These are phyloP conservation scores for Thamnidium elegans DNA, from an alignment of 192 early-diverging fungal genomes.

Conservation along the genomic window DNA sequence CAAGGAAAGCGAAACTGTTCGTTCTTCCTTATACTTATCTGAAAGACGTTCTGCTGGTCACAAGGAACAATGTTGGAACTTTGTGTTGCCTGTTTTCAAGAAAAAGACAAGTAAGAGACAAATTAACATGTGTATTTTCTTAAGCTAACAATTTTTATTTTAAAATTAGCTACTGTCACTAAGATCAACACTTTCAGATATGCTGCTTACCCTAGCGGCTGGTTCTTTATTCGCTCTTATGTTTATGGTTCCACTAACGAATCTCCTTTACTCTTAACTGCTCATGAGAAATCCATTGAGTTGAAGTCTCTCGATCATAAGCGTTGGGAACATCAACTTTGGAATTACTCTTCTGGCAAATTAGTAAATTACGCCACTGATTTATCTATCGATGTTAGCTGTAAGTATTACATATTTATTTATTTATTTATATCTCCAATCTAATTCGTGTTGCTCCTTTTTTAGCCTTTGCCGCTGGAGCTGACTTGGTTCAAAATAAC, in stretches of 20 bases:
- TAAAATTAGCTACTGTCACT: conserved; percentile 11
- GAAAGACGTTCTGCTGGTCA: not conserved
- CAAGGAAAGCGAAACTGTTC: conserved; percentile 18
- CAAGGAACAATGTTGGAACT: conserved; percentile 34
- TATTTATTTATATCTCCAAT: not conserved
- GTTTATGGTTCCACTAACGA: conserved; percentile 13
- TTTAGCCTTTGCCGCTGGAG: conserved; percentile 14
- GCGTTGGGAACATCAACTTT: conserved; percentile 27
- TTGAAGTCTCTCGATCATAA: conserved; percentile 10
- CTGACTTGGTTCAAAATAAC: conserved; percentile 17
- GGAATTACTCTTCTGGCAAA: conserved; percentile 23
- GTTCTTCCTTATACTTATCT: conserved; percentile 17
- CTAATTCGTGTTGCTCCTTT: conserved; percentile 5
- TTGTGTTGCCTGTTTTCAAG: conserved; percentile 36
- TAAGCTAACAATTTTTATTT: not conserved
- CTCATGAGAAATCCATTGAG: conserved; percentile 3
- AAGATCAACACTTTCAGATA: conserved; percentile 21
- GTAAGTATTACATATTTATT: conserved; percentile 14
- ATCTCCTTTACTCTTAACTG: conserved; percentile 21
- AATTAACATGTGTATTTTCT: not conserved
- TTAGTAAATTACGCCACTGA: conserved; percentile 29
- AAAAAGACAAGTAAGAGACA: conserved; percentile 28
- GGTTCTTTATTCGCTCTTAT: conserved; percentile 29
- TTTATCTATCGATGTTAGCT: conserved; percentile 13
- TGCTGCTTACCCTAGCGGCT: conserved; percentile 30